Percentiles rank a stretch among this genome's conserved stretches.
Evolutionary conservation across 257 asterid genomes (phyloP).

Genomic region (Solanum appendiculatum): DNA sequence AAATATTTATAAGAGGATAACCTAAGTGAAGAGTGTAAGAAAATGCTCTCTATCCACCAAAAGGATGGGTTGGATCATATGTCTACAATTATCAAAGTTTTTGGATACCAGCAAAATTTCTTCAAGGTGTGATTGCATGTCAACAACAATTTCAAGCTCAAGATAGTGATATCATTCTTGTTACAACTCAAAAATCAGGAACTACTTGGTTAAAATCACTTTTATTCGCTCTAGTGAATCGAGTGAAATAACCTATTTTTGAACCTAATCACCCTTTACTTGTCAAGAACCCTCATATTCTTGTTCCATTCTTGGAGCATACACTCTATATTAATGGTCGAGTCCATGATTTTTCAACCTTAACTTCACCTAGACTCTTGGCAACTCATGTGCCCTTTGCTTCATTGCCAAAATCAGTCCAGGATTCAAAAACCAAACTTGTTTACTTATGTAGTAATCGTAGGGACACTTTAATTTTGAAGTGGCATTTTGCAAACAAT

Average conservation of each 20-base stretch:
- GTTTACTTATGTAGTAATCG: background rate
- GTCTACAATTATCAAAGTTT: background rate
- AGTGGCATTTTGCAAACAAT: background rate
- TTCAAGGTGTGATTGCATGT: background rate
- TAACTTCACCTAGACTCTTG: background rate
- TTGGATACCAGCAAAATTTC: background rate
- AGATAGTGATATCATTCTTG: background rate
- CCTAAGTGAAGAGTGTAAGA: background rate
- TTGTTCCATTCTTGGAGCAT: background rate
- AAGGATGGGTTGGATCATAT: background rate
- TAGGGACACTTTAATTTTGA: background rate
- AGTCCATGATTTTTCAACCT: background rate
- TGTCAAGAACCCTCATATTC: background rate
- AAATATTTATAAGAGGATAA: background rate
- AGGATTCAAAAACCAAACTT: background rate
- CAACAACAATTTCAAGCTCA: background rate
- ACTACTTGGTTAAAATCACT: no score
- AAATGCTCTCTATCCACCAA: background rate
- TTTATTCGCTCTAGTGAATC: background rate
- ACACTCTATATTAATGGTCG: background rate
- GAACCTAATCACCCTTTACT: background rate
- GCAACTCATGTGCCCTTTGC: background rate
- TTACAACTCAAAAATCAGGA: no score
- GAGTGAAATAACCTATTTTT: background rate
- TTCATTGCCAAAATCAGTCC: background rate